Conservation (phyloP, 345 rosid species). For the Syzygium aqueum region DNA sequence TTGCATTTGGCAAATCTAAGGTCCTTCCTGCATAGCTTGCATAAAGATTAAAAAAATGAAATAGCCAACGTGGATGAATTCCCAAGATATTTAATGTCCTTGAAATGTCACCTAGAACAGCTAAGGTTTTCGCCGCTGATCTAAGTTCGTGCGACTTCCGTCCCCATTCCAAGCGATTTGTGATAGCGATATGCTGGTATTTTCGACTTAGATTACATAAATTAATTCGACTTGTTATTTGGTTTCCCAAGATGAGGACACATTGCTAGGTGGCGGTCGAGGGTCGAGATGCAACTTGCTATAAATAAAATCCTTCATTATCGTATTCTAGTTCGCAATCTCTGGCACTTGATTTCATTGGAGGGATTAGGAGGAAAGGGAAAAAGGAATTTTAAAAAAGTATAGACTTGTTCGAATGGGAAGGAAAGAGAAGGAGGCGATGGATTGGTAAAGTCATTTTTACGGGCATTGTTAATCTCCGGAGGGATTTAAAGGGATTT, state of each 20-base stretch:
- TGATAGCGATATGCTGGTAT: not conserved
- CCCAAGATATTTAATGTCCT: too few relatives aligned
- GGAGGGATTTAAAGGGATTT: not conserved
- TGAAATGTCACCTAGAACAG: too few relatives aligned
- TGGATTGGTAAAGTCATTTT: not conserved
- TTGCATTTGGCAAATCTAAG: not conserved
- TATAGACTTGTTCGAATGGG: not conserved
- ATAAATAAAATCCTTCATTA: not conserved
- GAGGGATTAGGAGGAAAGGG: not conserved
- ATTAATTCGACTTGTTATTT: not conserved
- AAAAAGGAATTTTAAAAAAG: not conserved
- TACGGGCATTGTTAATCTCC: not conserved
- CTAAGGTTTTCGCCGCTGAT: not conserved
- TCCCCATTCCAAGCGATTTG: not conserved
- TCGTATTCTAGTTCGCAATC: not conserved
- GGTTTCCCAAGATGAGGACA: not conserved
- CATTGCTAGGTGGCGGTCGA: not conserved
- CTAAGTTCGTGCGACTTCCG: not conserved
- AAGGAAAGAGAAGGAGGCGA: not conserved
- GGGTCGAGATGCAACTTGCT: not conserved
- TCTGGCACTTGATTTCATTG: not conserved
- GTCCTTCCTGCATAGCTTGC: not conserved
- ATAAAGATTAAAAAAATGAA: not conserved
- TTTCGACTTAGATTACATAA: not conserved
- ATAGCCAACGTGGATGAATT: not conserved